A percentile compares a stretch with the other conserved stretches of the same genome.
These are phyloP conservation scores for Mycosphaerelloides madeirae DNA, from an alignment of 2,329 filamentous ascomycete genomes.

Conservation along the genomic window DNA sequence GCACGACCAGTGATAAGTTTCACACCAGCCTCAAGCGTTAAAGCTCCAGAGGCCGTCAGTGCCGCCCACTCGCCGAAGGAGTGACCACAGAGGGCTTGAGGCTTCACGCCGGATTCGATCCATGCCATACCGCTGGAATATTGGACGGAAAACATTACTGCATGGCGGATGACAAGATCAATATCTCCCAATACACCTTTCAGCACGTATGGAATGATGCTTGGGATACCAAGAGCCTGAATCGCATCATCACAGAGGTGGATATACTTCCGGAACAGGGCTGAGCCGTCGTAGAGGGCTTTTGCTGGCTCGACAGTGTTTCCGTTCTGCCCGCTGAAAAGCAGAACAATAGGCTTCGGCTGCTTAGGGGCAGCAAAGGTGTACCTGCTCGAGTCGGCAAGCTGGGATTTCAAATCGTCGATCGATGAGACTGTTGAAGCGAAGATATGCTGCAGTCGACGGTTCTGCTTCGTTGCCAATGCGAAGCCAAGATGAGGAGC, in stretches of 20 bases:
- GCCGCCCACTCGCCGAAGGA: slow-evolving; percentile 8
- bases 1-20: slow-evolving; percentile 4
- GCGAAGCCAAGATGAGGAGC: background rate
- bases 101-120: slow-evolving; percentile 3
- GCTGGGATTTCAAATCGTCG: background rate
- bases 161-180: slow-evolving; percentile 6
- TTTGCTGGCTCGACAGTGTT: background rate
- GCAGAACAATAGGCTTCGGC: slow-evolving; percentile 1
- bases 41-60: background rate
- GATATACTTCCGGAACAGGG: background rate
- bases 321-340: slow-evolving; percentile 4
- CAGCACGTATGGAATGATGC: slow-evolving; percentile 6
- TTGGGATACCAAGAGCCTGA: background rate
- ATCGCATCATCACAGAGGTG: slow-evolving; percentile 2
- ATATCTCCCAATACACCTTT: background rate
- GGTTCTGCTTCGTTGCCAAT: background rate
- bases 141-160: slow-evolving; percentile 6
- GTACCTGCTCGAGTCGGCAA: background rate
- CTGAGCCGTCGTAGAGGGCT: background rate
- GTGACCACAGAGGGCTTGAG: slow-evolving; percentile 7
- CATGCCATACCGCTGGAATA: slow-evolving; percentile 7
- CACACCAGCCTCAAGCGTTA: slow-evolving; percentile 2
- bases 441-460: background rate
- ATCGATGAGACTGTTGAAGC: background rate
- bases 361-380: background rate